Percentiles rank a stretch among this genome's conserved stretches.
These are phyloP conservation scores for Magnolia kwangsiensis DNA, from an alignment of 164 flowering plant genomes.

Conservation along the genomic window DNA sequence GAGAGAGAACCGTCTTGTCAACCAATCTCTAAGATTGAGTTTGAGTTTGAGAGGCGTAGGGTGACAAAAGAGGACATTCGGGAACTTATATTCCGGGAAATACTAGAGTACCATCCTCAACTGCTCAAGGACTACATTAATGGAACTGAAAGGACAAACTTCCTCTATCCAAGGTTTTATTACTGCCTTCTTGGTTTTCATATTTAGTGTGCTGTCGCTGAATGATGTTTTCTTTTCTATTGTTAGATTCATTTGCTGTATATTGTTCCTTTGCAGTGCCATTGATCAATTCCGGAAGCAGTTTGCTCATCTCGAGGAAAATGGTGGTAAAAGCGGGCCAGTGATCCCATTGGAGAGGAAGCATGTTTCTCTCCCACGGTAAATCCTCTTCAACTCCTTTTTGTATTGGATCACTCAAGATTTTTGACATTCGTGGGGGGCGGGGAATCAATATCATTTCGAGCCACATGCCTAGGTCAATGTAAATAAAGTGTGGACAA, in stretches of 20 bases:
- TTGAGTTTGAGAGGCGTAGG: conserved; percentile 88
- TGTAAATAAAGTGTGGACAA: no score
- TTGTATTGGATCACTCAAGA: no score
- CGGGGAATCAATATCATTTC: no score
- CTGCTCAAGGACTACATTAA: conserved; percentile 68
- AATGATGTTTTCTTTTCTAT: neutral
- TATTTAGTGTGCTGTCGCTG: neutral
- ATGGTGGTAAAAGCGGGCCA: conserved; percentile 67
- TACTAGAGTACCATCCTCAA: conserved; percentile 90
- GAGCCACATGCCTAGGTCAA: no score
- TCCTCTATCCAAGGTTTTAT: conserved; percentile 82
- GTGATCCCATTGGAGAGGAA: conserved; percentile 71
- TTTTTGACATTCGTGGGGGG: no score
- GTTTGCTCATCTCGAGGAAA: conserved; percentile 86
- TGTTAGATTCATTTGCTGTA: conserved; percentile 3
- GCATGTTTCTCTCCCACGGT: conserved; percentile 89
- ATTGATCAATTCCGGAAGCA: conserved; percentile 82
- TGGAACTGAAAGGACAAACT: conserved; percentile 81
- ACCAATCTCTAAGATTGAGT: conserved; percentile 82
- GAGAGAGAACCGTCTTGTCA: conserved; percentile 91
- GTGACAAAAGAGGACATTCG: conserved; percentile 84
- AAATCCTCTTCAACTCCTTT: conserved; percentile 4
- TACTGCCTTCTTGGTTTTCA: neutral
- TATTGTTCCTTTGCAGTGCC: conserved; percentile 46
- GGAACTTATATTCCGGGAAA: conserved; percentile 80